Conservation (phyloP, 805 yeast genomes). For the Lachancea lanzarotensis region DNA sequence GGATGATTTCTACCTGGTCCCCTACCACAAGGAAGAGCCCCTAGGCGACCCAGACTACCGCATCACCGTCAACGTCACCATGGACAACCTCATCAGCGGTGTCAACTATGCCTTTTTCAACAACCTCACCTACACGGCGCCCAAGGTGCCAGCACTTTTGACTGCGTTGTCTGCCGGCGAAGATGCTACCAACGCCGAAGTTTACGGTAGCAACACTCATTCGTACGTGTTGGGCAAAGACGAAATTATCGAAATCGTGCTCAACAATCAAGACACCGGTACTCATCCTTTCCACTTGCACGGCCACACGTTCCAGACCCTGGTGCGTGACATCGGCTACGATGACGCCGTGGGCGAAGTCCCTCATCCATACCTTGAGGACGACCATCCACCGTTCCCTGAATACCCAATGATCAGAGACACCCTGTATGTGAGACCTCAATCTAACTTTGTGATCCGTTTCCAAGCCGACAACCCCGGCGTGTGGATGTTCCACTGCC, state of each 20-base stretch:
- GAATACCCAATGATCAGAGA: conserved; percentile 82
- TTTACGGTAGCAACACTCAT: conserved; percentile 77
- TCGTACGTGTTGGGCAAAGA: conserved; percentile 54
- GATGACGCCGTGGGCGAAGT: conserved; percentile 41
- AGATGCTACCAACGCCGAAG: conserved; percentile 40
- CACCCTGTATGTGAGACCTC: conserved; percentile 68
- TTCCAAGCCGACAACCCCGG: conserved; percentile 95
- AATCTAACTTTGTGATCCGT: conserved; percentile 78
- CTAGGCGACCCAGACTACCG: conserved; percentile 62
- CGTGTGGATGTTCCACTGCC: conserved; percentile 98
- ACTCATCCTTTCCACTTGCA: conserved; percentile 97
- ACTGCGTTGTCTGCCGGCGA: conserved; percentile 73
- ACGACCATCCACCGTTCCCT: conserved; percentile 48
- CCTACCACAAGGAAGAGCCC: conserved; percentile 49
- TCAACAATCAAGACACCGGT: conserved; percentile 87
- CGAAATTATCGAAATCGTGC: conserved; percentile 65
- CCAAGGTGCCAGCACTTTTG: conserved; percentile 80
- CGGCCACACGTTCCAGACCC: conserved; percentile 77
- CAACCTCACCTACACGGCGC: conserved; percentile 67
- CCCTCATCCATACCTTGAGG: conserved; percentile 52
- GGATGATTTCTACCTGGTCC: conserved; percentile 76
- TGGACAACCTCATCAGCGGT: conserved; percentile 85
- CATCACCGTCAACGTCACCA: conserved; percentile 64
- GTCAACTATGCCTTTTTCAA: conserved; percentile 95
- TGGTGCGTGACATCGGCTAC: conserved; percentile 62